These are phyloP conservation scores for Colletotrichum spinosum DNA, from an alignment of 2,329 filamentous ascomycete species.

Conservation along the genomic window DNA sequence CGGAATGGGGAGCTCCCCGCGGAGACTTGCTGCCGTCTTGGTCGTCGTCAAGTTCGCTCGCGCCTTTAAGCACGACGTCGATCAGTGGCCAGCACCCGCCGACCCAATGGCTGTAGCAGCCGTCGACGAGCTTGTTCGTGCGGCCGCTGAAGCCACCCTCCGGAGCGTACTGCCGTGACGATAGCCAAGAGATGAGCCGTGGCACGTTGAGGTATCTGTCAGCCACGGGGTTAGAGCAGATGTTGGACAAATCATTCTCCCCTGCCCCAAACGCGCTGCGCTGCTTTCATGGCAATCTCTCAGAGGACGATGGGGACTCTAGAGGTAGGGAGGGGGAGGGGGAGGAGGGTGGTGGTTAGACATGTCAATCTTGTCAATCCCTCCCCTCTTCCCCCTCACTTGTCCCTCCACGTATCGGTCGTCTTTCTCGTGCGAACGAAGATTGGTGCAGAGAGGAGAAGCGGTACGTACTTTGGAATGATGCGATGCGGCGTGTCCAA, in stretches of 20 bases:
- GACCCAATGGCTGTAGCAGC: slow-evolving; percentile 98
- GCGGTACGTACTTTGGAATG: slow-evolving; percentile 72
- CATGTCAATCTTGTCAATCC: too few species aligned
- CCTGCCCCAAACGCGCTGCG: slow-evolving; percentile 10
- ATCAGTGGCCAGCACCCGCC: slow-evolving; percentile 94
- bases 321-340: slow-evolving; percentile 6
- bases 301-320: slow-evolving; percentile 43
- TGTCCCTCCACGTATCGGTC: too few species aligned
- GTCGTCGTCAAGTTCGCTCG: slow-evolving; percentile 44
- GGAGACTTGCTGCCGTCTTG: slow-evolving; percentile 42
- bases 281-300: slow-evolving; percentile 50
- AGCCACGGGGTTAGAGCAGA: neutral
- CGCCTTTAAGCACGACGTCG: slow-evolving; percentile 78
- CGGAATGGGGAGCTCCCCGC: slow-evolving; percentile 39
- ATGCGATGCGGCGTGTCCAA: slow-evolving; percentile 81
- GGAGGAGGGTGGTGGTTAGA: neutral
- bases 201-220: slow-evolving; percentile 80
- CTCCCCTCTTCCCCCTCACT: too few species aligned
- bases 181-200: slow-evolving; percentile 86
- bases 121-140: slow-evolving; percentile 97
- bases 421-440: too few species aligned
- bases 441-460: neutral
- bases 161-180: slow-evolving; percentile 87
- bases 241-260: too few species aligned
- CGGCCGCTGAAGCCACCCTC: slow-evolving; percentile 94